Conservation (phyloP, 257 asterid species). For the Buddleja alternifolia region DNA sequence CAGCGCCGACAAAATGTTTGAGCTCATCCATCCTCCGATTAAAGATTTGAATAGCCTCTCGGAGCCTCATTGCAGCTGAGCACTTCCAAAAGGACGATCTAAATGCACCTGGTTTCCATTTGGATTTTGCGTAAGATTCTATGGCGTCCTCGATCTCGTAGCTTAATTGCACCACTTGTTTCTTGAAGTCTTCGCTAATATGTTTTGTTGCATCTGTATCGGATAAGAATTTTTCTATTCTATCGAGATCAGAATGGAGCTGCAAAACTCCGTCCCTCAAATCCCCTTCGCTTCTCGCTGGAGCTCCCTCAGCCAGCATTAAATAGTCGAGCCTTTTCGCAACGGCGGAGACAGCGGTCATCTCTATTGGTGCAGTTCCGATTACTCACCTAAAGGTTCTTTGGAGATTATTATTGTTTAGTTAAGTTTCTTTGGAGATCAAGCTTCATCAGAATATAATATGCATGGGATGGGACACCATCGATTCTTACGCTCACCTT, state of each 20-base stretch:
- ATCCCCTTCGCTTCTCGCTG: neutral
- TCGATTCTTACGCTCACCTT: too few species aligned
- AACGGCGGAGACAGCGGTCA: neutral
- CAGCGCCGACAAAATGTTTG: neutral
- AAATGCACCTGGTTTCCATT: neutral
- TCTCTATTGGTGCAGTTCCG: neutral
- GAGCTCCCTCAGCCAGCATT: neutral
- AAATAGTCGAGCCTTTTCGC: neutral
- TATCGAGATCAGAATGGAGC: neutral
- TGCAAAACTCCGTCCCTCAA: neutral
- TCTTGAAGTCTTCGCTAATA: neutral
- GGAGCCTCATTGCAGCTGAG: neutral
- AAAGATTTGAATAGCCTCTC: neutral
- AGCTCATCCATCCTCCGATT: neutral
- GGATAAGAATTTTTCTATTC: neutral
- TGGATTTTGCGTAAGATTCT: neutral
- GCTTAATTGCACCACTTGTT: neutral
- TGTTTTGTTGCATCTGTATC: neutral
- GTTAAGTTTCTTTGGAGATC: too few species aligned
- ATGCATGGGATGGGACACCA: too few species aligned
- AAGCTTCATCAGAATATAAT: too few species aligned
- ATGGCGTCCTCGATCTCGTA: constrained; percentile 13
- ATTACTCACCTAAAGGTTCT: too few species aligned
- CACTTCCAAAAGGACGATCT: neutral
- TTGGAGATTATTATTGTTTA: too few species aligned